Evolutionary conservation across 345 rosid species (phyloP).

Genomic region (Schrenkiella parvula): DNA sequence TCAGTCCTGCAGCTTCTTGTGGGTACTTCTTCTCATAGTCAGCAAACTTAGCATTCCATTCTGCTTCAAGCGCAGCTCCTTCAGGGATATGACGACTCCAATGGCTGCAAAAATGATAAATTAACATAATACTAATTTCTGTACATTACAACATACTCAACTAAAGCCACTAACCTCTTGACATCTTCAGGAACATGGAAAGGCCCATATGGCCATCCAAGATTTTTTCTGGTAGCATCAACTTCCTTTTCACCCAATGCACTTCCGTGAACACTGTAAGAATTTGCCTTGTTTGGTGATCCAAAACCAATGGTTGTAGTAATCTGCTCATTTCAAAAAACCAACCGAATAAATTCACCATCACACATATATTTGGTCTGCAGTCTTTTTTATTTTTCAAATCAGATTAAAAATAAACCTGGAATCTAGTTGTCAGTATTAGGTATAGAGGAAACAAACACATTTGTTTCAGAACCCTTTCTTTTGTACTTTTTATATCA

Average conservation of each 20-base stretch:
- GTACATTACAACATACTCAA: background rate
- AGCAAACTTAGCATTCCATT: slow-evolving; percentile 82
- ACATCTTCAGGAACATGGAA: slow-evolving; percentile 96
- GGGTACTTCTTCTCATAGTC: slow-evolving; percentile 81
- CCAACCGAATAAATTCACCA: background rate
- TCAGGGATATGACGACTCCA: slow-evolving; percentile 78
- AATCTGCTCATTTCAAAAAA: background rate
- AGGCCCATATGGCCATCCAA: slow-evolving; percentile 90
- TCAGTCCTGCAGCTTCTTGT: slow-evolving; percentile 89
- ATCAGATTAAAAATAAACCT: background rate
- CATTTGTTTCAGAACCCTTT: background rate
- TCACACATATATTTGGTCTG: background rate
- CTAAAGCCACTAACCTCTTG: slow-evolving; percentile 46
- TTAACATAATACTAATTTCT: background rate
- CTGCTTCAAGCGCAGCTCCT: slow-evolving; percentile 77
- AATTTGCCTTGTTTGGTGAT: slow-evolving; percentile 95
- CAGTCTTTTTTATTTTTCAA: background rate
- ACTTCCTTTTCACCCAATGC: slow-evolving; percentile 98
- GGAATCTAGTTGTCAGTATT: background rate
- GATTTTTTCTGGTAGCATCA: slow-evolving; percentile 95
- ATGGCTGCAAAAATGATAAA: slow-evolving; percentile 50
- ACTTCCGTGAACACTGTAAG: slow-evolving; percentile 90
- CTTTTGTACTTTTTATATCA: background rate
- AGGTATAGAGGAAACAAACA: background rate
- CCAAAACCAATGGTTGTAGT: slow-evolving; percentile 80